phyloP scores from a whole-genome alignment of 2,329 filamentous ascomycete species.

The Phialocephala subalpina region DNA sequence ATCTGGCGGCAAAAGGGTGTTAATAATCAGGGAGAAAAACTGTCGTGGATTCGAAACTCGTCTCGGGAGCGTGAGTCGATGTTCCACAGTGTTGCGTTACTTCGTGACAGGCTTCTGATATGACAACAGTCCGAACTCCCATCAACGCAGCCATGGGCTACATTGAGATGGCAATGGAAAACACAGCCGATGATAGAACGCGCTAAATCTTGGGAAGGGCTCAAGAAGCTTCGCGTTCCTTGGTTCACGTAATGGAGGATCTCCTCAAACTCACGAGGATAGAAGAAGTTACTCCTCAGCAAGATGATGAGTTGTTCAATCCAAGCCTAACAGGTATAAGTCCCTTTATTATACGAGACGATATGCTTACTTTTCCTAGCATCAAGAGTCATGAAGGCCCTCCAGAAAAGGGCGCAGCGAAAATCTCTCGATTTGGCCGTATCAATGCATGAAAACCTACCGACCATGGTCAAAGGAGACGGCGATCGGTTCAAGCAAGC shows the following conservation, averaged over 20 bases:
- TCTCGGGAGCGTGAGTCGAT: slow-evolving; percentile 69
- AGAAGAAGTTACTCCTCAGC: slow-evolving; percentile 79
- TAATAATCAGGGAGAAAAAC: slow-evolving; percentile 82
- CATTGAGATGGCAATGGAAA: slow-evolving; percentile 88
- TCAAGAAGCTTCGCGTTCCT: slow-evolving; percentile 88
- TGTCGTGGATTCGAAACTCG: slow-evolving; percentile 83
- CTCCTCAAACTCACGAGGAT: slow-evolving; percentile 88
- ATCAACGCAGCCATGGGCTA: slow-evolving; percentile 96
- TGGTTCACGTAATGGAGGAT: slow-evolving; percentile 95
- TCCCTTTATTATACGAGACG: not conserved
- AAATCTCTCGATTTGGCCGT: slow-evolving; percentile 79
- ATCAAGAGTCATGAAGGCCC: slow-evolving; percentile 77
- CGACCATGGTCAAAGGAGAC: slow-evolving; percentile 77
- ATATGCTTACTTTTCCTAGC: slow-evolving; percentile 48
- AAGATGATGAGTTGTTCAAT: slow-evolving; percentile 84
- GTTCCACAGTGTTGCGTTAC: no score
- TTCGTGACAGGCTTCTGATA: no score
- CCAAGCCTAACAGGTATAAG: slow-evolving; percentile 60
- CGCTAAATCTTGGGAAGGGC: slow-evolving; percentile 84
- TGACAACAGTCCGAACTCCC: slow-evolving; percentile 74
- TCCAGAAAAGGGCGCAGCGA: slow-evolving; percentile 75
- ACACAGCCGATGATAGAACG: slow-evolving; percentile 79
- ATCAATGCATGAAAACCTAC: slow-evolving; percentile 71
- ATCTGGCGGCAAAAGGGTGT: slow-evolving; percentile 91
- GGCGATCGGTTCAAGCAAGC: slow-evolving; percentile 80